Evolutionary conservation across 805 yeast genomes (phyloP).

Genomic region (Isabelozyma heimii): DNA sequence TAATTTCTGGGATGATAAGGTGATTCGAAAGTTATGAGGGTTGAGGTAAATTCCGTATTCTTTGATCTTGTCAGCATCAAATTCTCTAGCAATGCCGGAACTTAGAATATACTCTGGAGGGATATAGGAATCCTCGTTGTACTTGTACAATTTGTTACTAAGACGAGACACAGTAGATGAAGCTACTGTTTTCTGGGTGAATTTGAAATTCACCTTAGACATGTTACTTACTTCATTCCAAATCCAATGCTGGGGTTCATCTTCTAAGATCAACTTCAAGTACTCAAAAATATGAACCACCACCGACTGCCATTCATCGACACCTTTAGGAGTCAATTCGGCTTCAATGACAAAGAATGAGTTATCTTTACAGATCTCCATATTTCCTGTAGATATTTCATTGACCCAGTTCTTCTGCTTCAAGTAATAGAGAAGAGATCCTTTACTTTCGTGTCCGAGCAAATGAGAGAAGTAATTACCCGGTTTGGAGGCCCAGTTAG

Average conservation of each 20-base stretch:
- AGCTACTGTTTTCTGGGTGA: constrained; percentile 73
- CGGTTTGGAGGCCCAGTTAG: constrained; percentile 66
- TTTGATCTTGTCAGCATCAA: constrained; percentile 51
- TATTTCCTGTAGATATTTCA: constrained; percentile 70
- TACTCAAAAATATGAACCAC: constrained; percentile 67
- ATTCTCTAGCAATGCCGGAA: constrained; percentile 54
- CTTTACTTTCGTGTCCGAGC: constrained; percentile 90
- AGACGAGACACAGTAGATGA: constrained; percentile 69
- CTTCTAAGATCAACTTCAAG: constrained; percentile 52
- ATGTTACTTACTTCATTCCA: constrained; percentile 73
- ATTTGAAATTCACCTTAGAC: constrained; percentile 69
- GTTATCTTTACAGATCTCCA: constrained; percentile 62
- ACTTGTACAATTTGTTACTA: constrained; percentile 59
- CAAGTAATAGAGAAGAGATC: constrained; percentile 71
- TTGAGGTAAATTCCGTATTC: constrained; percentile 49
- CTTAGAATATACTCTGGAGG: constrained; percentile 68
- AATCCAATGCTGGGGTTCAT: constrained; percentile 74
- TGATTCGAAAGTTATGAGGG: constrained; percentile 59
- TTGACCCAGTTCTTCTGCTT: constrained; percentile 78
- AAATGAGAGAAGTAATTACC: constrained; percentile 72
- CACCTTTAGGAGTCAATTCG: constrained; percentile 75
- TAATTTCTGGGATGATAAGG: constrained; percentile 52
- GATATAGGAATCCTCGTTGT: constrained; percentile 29
- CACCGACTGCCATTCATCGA: constrained; percentile 60
- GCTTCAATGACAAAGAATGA: constrained; percentile 67